A percentile compares a stretch with the other conserved stretches of the same genome.
Conservation (phyloP, 2,329 filamentous ascomycete genomes). For the Xylariaceae sp. region DNA sequence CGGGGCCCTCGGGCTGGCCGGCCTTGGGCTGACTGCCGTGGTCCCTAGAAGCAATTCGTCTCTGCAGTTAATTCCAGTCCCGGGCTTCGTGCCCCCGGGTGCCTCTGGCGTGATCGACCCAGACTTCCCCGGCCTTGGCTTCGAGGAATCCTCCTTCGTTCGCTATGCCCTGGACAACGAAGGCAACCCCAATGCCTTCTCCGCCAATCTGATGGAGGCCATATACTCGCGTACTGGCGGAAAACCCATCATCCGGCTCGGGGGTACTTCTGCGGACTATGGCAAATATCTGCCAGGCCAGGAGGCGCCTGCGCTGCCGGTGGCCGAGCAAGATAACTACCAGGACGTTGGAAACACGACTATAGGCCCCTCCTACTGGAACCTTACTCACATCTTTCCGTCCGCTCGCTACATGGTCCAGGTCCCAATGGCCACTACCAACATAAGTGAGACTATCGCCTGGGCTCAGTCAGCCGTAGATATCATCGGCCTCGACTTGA, state of each 20-base stretch:
- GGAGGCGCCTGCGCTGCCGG: conserved; percentile 22
- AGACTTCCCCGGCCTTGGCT: conserved; percentile 25
- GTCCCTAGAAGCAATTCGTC: conserved; percentile 9
- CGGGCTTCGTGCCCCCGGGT: conserved; percentile 7
- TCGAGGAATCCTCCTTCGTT: conserved; percentile 27
- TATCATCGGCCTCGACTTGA: conserved; percentile 22
- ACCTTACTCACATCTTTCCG: conserved; percentile 23
- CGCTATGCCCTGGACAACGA: conserved; percentile 25
- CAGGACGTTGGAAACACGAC: conserved; percentile 27
- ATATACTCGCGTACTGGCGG: conserved; percentile 28
- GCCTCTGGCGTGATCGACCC: conserved; percentile 15
- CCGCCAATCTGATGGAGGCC: conserved; percentile 25
- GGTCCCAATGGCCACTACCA: conserved; percentile 27
- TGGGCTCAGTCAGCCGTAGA: conserved; percentile 25
- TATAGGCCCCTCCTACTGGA: conserved; percentile 28
- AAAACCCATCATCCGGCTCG: conserved; percentile 26
- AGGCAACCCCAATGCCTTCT: conserved; percentile 26
- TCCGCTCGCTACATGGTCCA: conserved; percentile 28
- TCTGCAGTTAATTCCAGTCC: conserved; percentile 12
- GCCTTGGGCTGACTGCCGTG: conserved; percentile 10
- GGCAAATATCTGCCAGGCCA: conserved; percentile 26
- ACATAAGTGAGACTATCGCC: conserved; percentile 26
- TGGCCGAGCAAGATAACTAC: conserved; percentile 26
- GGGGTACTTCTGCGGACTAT: conserved; percentile 29
- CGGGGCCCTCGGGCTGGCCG: conserved; percentile 10